Evolutionary conservation across 2,329 filamentous ascomycete species (phyloP).

Genomic region (Fusarium euwallaceae): DNA sequence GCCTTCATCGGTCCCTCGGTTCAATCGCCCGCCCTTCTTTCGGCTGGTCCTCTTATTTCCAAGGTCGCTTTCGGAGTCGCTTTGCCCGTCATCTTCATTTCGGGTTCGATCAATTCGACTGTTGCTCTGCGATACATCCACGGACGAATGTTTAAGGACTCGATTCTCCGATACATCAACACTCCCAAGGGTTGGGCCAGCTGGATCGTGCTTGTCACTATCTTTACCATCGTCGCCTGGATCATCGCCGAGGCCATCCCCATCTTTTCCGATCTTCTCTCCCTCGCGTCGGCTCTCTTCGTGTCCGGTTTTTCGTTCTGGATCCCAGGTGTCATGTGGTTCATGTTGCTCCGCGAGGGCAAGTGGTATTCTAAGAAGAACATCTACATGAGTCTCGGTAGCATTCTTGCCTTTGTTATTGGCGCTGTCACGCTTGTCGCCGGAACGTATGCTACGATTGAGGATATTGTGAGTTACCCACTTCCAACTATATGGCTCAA

Average conservation of each 20-base stretch:
- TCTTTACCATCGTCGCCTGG: slow-evolving; percentile 38
- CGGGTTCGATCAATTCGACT: slow-evolving; percentile 37
- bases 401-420: slow-evolving; percentile 36
- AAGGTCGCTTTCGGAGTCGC: slow-evolving; percentile 79
- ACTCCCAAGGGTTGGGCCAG: slow-evolving; percentile 36
- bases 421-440: slow-evolving; percentile 36
- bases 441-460: slow-evolving; percentile 38
- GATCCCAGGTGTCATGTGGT: slow-evolving; percentile 39
- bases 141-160: slow-evolving; percentile 39
- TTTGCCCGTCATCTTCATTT: slow-evolving; percentile 63
- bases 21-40: slow-evolving; percentile 75
- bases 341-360: slow-evolving; percentile 32
- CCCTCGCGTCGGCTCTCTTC: slow-evolving; percentile 32
- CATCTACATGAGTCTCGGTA: slow-evolving; percentile 29
- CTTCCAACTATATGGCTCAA: fast-evolving
- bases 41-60: slow-evolving; percentile 69
- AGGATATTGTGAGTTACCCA: slow-evolving; percentile 32
- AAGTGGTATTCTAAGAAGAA: slow-evolving; percentile 39
- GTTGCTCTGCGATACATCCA: slow-evolving; percentile 38
- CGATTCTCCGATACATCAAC: slow-evolving; percentile 34
- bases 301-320: slow-evolving; percentile 38
- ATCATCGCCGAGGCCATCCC: slow-evolving; percentile 38
- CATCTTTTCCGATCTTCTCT: slow-evolving; percentile 37
- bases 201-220: slow-evolving; percentile 31
- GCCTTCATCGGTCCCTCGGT: slow-evolving; percentile 75